Evolutionary conservation across 495 filamentous ascomycete species (phyloP).

Genomic region (Penicillium crystallinum): DNA sequence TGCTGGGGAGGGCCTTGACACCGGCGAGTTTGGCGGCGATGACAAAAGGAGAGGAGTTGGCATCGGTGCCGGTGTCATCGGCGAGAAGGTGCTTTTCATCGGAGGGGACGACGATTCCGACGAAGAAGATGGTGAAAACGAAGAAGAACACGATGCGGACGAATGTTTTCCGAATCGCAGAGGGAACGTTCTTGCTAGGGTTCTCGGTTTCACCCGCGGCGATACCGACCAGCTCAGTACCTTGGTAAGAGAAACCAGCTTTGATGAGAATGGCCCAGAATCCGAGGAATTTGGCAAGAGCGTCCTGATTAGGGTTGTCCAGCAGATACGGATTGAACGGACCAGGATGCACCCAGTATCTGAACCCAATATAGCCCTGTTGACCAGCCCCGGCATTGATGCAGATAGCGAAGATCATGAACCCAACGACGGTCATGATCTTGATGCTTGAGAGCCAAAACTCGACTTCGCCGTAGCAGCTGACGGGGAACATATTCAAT

Average conservation of each 20-base stretch:
- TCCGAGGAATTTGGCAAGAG: slow-evolving; percentile 37
- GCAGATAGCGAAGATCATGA: slow-evolving; percentile 58
- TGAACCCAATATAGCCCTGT: slow-evolving; percentile 50
- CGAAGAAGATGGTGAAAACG: slow-evolving; percentile 63
- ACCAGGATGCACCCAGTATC: slow-evolving; percentile 60
- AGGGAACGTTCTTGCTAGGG: slow-evolving; percentile 56
- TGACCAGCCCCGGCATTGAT: slow-evolving; percentile 55
- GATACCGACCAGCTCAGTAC: slow-evolving; percentile 60
- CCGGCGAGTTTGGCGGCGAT: slow-evolving; percentile 54
- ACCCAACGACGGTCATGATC: slow-evolving; percentile 52
- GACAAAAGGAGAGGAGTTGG: slow-evolving; percentile 51
- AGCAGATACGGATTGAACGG: slow-evolving; percentile 48
- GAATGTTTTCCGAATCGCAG: slow-evolving; percentile 65
- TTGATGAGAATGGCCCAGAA: slow-evolving; percentile 33
- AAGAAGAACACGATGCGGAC: slow-evolving; percentile 67
- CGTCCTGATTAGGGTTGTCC: slow-evolving; percentile 41
- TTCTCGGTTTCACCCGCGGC: slow-evolving; percentile 67
- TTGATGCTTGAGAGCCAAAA: slow-evolving; percentile 60
- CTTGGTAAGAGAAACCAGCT: slow-evolving; percentile 60
- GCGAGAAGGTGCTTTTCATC: slow-evolving; percentile 26
- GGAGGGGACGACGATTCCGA: slow-evolving; percentile 60
- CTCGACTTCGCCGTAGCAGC: slow-evolving; percentile 52
- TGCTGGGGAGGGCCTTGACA: slow-evolving; percentile 57
- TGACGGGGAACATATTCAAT: slow-evolving; percentile 55
- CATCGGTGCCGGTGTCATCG: slow-evolving; percentile 49